These are phyloP conservation scores for Mycosphaerelloides madeirae DNA, from an alignment of 2,329 filamentous ascomycete genomes.

Conservation along the genomic window DNA sequence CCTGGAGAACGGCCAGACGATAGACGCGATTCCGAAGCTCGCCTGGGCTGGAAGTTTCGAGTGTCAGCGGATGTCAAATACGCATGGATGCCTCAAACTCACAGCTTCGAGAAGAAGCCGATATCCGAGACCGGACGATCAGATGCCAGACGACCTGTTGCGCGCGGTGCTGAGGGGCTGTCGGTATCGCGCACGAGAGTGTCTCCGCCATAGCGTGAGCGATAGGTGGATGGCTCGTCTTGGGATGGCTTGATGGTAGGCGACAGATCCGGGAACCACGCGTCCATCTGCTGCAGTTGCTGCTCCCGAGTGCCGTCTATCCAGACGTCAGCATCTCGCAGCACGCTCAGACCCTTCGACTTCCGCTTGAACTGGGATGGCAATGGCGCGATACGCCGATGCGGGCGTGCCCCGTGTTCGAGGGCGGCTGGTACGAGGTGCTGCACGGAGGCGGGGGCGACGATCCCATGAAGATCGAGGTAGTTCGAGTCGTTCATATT, in stretches of 20 bases:
- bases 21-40: constrained; percentile 27
- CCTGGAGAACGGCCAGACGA: constrained; percentile 15
- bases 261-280: constrained; percentile 16
- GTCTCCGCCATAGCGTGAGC: background rate
- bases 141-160: background rate
- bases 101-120: constrained; percentile 21
- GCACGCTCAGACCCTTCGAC: constrained; percentile 10
- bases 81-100: too few relatives aligned
- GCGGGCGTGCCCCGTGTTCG: background rate
- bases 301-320: constrained; percentile 9
- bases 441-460: background rate
- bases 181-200: background rate
- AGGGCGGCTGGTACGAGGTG: background rate
- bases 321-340: constrained; percentile 9
- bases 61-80: too few relatives aligned
- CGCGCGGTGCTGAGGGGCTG: background rate
- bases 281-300: constrained; percentile 12
- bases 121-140: constrained; percentile 17
- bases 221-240: constrained; percentile 2
- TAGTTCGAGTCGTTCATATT: too few relatives aligned
- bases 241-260: background rate
- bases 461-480: too few relatives aligned
- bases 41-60: constrained; percentile 9
- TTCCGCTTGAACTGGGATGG: constrained; percentile 7
- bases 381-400: constrained; percentile 2